A percentile compares a stretch with the other conserved stretches of the same genome.
Conservation (phyloP, 257 asterid species). For the Ehretia macrophylla region DNA sequence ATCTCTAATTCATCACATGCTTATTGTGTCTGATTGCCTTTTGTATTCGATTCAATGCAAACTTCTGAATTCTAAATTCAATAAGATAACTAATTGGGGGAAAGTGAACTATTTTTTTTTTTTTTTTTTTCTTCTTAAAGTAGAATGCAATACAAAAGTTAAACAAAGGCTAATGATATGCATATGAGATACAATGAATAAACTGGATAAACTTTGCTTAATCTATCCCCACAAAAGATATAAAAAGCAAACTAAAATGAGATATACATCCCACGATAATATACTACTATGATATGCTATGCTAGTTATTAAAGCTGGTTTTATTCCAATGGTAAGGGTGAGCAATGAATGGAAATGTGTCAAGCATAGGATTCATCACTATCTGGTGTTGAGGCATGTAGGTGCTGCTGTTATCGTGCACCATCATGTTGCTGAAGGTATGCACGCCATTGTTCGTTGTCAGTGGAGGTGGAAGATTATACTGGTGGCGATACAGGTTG, state of each 20-base stretch:
- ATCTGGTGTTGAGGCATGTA: conserved; percentile 23
- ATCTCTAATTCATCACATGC: no score
- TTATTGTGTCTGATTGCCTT: no score
- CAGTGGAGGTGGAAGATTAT: conserved; percentile 26
- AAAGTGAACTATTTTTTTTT: background rate
- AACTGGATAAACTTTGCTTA: background rate
- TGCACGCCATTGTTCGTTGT: conserved; percentile 20
- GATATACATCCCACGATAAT: no score
- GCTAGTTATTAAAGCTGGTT: background rate
- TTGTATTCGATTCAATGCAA: background rate
- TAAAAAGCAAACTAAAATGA: no score
- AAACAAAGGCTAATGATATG: background rate
- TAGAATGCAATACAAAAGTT: no score
- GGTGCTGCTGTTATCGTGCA: background rate
- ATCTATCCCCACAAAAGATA: background rate
- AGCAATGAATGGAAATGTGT: conserved; percentile 13
- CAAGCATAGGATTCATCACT: conserved; percentile 14
- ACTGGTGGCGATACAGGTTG: conserved; percentile 26
- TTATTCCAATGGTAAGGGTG: conserved; percentile 6
- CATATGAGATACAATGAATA: background rate
- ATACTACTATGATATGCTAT: background rate
- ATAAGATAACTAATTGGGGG: background rate
- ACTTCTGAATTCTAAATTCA: background rate
- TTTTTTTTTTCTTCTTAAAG: no score
- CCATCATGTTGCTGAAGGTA: conserved; percentile 12